These are phyloP conservation scores for Trametes cubensis DNA, from an alignment of 768 basidiomycete species.

Conservation along the genomic window DNA sequence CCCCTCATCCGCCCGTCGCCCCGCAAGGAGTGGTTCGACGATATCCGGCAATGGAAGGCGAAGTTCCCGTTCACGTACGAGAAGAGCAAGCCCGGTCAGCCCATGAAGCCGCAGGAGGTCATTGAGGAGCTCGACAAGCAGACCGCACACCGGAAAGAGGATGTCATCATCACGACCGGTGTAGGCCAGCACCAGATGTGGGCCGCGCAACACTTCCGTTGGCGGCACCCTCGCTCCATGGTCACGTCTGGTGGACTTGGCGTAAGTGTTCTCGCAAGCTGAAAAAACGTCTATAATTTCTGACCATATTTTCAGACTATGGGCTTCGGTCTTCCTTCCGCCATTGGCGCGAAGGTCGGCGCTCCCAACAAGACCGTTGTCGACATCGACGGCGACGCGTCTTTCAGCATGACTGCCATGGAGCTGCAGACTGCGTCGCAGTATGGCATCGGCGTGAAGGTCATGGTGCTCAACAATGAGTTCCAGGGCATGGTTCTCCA, in stretches of 20 bases:
- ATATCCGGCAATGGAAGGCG: constrained; percentile 84
- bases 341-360: constrained; percentile 97
- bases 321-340: constrained; percentile 95
- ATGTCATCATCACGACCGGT: constrained; percentile 88
- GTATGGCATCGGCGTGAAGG: constrained; percentile 92
- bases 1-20: constrained; percentile 70
- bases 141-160: constrained; percentile 78
- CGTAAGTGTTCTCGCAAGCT: constrained; percentile 49
- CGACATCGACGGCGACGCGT: constrained; percentile 97
- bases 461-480: constrained; percentile 91
- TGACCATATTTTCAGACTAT: constrained; percentile 66
- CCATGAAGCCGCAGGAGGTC: constrained; percentile 96
- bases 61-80: constrained; percentile 89
- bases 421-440: constrained; percentile 94
- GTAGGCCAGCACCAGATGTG: constrained; percentile 99
- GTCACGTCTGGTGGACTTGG: constrained; percentile 95
- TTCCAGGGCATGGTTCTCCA: constrained; percentile 99
- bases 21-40: constrained; percentile 78
- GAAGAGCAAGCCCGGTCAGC: constrained; percentile 59
- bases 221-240: constrained; percentile 85
- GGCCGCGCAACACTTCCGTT: constrained; percentile 94
- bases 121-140: constrained; percentile 89
- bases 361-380: constrained; percentile 91
- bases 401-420: constrained; percentile 99
- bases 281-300: constrained; percentile 2